Conservation (phyloP, 2,329 filamentous ascomycete species). For the Fusarium sp. region DNA sequence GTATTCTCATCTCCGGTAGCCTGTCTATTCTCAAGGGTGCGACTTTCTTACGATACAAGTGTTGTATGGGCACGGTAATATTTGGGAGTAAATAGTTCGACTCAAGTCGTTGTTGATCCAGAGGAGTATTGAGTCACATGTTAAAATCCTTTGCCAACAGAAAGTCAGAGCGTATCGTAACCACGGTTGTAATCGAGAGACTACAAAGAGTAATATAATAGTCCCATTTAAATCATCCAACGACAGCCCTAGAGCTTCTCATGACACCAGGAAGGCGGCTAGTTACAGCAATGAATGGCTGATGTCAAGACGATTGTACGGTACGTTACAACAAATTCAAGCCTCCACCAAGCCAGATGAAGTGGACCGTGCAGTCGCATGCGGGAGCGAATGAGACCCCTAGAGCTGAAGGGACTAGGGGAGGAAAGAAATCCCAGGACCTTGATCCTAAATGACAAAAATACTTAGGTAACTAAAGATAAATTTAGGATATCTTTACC, state of each 20-base stretch:
- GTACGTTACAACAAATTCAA: conserved; percentile 14
- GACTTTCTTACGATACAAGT: not conserved
- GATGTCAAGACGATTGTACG: conserved; percentile 4
- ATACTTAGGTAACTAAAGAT: too few species aligned
- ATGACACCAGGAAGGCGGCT: not conserved
- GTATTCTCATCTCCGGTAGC: not conserved
- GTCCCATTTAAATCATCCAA: not conserved
- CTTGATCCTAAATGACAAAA: too few species aligned
- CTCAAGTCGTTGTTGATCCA: not conserved
- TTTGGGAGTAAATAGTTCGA: not conserved
- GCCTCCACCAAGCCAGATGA: not conserved
- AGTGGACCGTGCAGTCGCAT: conserved; percentile 3
- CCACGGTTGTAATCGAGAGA: not conserved
- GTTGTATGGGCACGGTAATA: not conserved
- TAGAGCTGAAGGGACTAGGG: not conserved
- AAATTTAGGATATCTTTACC: too few species aligned
- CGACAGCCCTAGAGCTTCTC: not conserved
- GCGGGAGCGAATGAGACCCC: conserved; percentile 16
- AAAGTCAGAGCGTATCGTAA: not conserved
- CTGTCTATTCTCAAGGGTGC: not conserved
- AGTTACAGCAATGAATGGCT: conserved; percentile 6
- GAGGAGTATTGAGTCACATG: not conserved
- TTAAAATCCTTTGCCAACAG: not conserved
- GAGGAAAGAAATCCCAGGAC: too few species aligned
- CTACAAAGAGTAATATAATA: not conserved